These are phyloP conservation scores for Daldinia grandis DNA, from an alignment of 495 filamentous ascomycete genomes.

Conservation along the genomic window DNA sequence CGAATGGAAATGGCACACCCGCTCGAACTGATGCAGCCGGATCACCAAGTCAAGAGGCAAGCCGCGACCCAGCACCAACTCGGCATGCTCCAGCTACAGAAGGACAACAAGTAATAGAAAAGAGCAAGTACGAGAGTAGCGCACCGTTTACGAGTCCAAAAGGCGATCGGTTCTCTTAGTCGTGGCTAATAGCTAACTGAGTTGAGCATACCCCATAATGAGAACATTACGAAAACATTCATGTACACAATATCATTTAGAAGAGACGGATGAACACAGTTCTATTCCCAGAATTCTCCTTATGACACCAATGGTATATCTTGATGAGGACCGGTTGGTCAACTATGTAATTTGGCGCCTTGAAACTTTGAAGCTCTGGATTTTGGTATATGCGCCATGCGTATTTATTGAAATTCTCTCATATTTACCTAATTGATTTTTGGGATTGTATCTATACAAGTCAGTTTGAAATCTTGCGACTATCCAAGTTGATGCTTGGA, in stretches of 20 bases:
- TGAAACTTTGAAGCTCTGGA: not conserved
- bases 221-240: slow-evolving; percentile 20
- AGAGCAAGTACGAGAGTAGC: slow-evolving; percentile 87
- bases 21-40: slow-evolving; percentile 66
- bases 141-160: slow-evolving; percentile 74
- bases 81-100: slow-evolving; percentile 81
- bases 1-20: slow-evolving; percentile 49
- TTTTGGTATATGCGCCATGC: slow-evolving; percentile 17
- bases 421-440: not conserved
- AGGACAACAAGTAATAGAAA: slow-evolving; percentile 72
- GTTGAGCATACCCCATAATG: slow-evolving; percentile 19
- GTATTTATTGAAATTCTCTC: not conserved
- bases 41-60: slow-evolving; percentile 82
- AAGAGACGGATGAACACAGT: slow-evolving; percentile 5
- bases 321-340: slow-evolving; percentile 2
- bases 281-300: slow-evolving; percentile 8
- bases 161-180: slow-evolving; percentile 80
- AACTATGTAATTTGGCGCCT: not conserved
- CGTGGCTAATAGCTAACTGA: not conserved
- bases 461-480: not conserved
- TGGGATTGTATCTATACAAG: not conserved
- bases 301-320: slow-evolving; percentile 1
- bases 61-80: slow-evolving; percentile 84
- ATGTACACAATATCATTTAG: slow-evolving; percentile 26
- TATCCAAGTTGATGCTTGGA: not conserved